These are phyloP conservation scores for Kodamaea restingae DNA, from an alignment of 805 yeast species.

Conservation along the genomic window DNA sequence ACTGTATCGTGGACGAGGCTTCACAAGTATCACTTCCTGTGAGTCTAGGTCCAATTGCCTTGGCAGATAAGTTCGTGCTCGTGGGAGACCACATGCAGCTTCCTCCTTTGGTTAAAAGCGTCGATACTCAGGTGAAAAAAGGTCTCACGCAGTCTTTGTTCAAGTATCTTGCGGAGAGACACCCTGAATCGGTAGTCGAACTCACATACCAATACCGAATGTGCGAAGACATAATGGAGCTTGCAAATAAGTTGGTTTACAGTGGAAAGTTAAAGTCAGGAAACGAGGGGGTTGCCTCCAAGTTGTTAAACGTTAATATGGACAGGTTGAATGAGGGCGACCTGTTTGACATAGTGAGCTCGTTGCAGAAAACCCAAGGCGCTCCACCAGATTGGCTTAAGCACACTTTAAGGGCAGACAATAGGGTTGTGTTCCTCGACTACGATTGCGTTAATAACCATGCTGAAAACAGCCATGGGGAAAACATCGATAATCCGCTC, in stretches of 20 bases:
- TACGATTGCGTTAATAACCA: slow-evolving; percentile 64
- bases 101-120: slow-evolving; percentile 74
- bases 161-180: slow-evolving; percentile 62
- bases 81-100: slow-evolving; percentile 97
- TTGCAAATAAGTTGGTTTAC: slow-evolving; percentile 78
- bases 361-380: no score
- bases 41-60: slow-evolving; percentile 81
- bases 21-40: slow-evolving; percentile 92
- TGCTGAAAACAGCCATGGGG: slow-evolving; percentile 52
- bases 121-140: slow-evolving; percentile 55
- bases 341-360: no score
- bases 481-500: slow-evolving; percentile 64
- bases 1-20: slow-evolving; percentile 94
- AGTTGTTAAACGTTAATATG: no score
- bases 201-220: slow-evolving; percentile 84
- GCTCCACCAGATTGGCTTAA: slow-evolving; percentile 47
- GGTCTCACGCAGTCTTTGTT: slow-evolving; percentile 78
- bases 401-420: slow-evolving; percentile 48
- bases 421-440: slow-evolving; percentile 71
- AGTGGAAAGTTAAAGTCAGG: slow-evolving; percentile 78
- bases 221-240: slow-evolving; percentile 82
- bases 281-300: slow-evolving; percentile 55
- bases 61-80: slow-evolving; percentile 72
- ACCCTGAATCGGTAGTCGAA: slow-evolving; percentile 73
- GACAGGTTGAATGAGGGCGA: background rate